Conservation (phyloP, 441 rosid genomes). For the Mallotus repandus region DNA sequence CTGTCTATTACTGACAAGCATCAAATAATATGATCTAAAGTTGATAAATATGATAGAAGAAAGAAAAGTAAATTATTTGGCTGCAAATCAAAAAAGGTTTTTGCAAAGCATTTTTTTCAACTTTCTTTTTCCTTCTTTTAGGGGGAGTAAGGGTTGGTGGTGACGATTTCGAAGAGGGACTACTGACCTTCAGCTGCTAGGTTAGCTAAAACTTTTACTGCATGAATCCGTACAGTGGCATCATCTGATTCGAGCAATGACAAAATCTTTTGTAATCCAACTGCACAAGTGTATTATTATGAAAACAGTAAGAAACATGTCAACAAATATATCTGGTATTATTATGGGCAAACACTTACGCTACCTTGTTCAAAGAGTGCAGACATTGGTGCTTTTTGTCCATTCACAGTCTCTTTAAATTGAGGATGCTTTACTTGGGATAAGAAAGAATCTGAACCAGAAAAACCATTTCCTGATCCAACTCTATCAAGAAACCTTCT, state of each 20-base stretch:
- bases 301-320: slow-evolving; percentile 24
- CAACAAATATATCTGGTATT: slow-evolving; percentile 12
- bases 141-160: background rate
- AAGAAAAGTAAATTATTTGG: background rate
- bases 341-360: slow-evolving; percentile 15
- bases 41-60: background rate
- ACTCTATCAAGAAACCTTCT: slow-evolving; percentile 63
- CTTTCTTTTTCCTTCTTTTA: background rate
- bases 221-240: slow-evolving; percentile 87
- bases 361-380: slow-evolving; percentile 90
- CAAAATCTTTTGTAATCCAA: slow-evolving; percentile 89
- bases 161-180: background rate
- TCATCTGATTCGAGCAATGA: slow-evolving; percentile 90
- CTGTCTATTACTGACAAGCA: background rate
- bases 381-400: slow-evolving; percentile 66
- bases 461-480: slow-evolving; percentile 53
- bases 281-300: slow-evolving; percentile 44
- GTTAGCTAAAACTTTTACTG: slow-evolving; percentile 97
- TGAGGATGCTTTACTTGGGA: slow-evolving; percentile 58
- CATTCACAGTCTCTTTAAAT: slow-evolving; percentile 54
- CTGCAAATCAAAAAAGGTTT: background rate
- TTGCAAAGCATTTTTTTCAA: background rate
- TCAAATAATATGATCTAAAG: background rate
- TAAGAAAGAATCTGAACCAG: slow-evolving; percentile 51
- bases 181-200: slow-evolving; percentile 95